phyloP scores from a whole-genome alignment of 1,139 yeast species.

The Lodderomyces elongisporus region DNA sequence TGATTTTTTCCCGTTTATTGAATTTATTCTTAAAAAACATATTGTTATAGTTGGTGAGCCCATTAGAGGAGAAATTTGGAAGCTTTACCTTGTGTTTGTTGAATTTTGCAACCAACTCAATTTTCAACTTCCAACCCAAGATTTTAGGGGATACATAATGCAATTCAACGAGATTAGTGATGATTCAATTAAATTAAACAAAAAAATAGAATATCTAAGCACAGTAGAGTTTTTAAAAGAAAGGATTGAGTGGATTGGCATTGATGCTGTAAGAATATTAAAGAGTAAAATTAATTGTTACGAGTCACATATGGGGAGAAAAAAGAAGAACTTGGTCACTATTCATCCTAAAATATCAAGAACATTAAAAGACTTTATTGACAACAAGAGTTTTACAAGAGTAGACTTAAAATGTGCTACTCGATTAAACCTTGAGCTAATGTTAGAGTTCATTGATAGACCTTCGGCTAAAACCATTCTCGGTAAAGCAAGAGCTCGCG shows the following conservation, averaged over 20 bases:
- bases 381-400: slow-evolving; percentile 2
- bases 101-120: slow-evolving; percentile 5
- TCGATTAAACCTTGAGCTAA: not conserved
- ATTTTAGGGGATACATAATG: slow-evolving; percentile 15
- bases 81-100: slow-evolving; percentile 15
- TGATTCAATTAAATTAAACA: slow-evolving; percentile 9
- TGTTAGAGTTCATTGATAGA: slow-evolving; percentile 12
- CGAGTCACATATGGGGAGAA: too few relatives aligned
- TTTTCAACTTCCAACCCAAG: slow-evolving; percentile 3
- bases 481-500: slow-evolving; percentile 36
- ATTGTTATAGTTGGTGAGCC: too few relatives aligned
- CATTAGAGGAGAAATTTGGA: slow-evolving; percentile 19
- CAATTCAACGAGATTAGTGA: slow-evolving; percentile 24
- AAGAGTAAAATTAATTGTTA: slow-evolving; percentile 13
- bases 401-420: not conserved
- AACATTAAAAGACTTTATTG: slow-evolving; percentile 1
- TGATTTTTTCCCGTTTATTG: too few relatives aligned
- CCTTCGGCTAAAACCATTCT: slow-evolving; percentile 31
- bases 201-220: slow-evolving; percentile 2
- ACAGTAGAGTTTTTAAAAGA: too few relatives aligned
- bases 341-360: slow-evolving; percentile 3
- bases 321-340: not conserved
- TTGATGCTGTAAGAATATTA: slow-evolving; percentile 16
- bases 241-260: slow-evolving; percentile 15
- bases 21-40: too few relatives aligned